Evolutionary conservation across 2,329 filamentous ascomycete species (phyloP).

Genomic region (Coniochaeta sp.): DNA sequence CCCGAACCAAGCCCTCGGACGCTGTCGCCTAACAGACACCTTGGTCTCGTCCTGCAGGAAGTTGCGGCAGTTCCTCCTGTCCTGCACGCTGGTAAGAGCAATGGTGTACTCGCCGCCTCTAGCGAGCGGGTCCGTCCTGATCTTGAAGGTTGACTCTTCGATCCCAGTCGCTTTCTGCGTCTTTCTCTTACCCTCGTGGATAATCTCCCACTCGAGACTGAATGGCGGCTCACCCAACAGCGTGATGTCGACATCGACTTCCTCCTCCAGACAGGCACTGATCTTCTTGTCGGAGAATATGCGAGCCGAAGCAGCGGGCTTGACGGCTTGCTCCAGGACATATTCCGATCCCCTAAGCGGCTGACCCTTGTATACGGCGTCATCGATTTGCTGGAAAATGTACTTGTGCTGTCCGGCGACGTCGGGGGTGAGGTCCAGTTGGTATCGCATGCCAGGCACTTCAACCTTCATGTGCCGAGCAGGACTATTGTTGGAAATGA

Average conservation of each 20-base stretch:
- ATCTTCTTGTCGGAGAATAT: constrained; percentile 49
- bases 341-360: constrained; percentile 54
- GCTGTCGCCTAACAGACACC: constrained; percentile 81
- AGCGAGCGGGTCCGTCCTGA: constrained; percentile 66
- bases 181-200: constrained; percentile 80
- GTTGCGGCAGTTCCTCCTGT: constrained; percentile 79
- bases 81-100: constrained; percentile 77
- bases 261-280: constrained; percentile 76
- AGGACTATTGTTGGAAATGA: constrained; percentile 53
- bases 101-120: constrained; percentile 88
- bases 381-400: constrained; percentile 72
- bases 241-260: constrained; percentile 65
- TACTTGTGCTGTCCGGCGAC: constrained; percentile 84
- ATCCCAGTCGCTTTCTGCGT: constrained; percentile 61
- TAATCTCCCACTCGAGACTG: constrained; percentile 83
- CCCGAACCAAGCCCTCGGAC: constrained; percentile 80
- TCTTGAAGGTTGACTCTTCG: constrained; percentile 54
- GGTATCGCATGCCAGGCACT: constrained; percentile 68
- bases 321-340: constrained; percentile 79
- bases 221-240: constrained; percentile 82
- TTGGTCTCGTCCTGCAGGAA: constrained; percentile 78
- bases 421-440: constrained; percentile 75
- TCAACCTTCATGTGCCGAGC: constrained; percentile 46
- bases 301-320: constrained; percentile 80
- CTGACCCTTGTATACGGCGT: constrained; percentile 69